Percentiles rank a stretch among this genome's conserved stretches.
These are phyloP conservation scores for Marchantia polymorpha DNA, from an alignment of 225 moss, liverwort and hornwort genomes.

Conservation along the genomic window DNA sequence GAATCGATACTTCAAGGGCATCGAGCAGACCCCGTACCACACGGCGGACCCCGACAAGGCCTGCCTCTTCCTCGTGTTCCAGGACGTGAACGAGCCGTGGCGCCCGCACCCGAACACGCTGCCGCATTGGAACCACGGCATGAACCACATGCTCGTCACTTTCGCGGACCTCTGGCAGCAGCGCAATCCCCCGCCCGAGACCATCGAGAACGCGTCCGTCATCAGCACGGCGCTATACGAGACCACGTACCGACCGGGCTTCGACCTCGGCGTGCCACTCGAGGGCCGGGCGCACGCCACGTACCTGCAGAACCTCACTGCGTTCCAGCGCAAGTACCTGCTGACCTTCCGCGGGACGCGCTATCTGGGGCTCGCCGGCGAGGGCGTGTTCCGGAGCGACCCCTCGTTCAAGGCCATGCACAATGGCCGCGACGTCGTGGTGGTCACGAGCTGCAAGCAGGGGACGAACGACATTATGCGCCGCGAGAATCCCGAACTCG, in stretches of 20 bases:
- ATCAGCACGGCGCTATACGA: slow-evolving; percentile 57
- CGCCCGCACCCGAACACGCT: slow-evolving; percentile 49
- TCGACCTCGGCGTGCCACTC: slow-evolving; percentile 64
- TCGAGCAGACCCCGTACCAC: slow-evolving; percentile 47
- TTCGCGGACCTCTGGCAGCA: slow-evolving; percentile 66
- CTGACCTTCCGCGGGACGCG: slow-evolving; percentile 66
- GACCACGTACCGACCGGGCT: slow-evolving; percentile 62
- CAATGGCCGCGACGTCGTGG: slow-evolving; percentile 62
- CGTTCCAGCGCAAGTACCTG: slow-evolving; percentile 63
- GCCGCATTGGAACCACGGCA: slow-evolving; percentile 58
- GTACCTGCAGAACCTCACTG: slow-evolving; percentile 42
- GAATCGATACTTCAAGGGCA: slow-evolving; percentile 38
- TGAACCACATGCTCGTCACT: slow-evolving; percentile 70
- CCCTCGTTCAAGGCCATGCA: slow-evolving; percentile 52
- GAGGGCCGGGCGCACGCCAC: slow-evolving; percentile 35
- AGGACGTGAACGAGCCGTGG: slow-evolving; percentile 40
- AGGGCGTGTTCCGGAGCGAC: slow-evolving; percentile 62
- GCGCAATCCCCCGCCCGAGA: slow-evolving; percentile 50
- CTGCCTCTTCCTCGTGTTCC: slow-evolving; percentile 68
- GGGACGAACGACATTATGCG: slow-evolving; percentile 40
- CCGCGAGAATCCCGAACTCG: slow-evolving; percentile 36
- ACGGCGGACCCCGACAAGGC: slow-evolving; percentile 57
- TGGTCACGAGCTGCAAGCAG: slow-evolving; percentile 58
- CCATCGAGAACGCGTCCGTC: slow-evolving; percentile 68
- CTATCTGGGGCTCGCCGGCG: slow-evolving; percentile 53